Conservation (phyloP, 2,329 filamentous ascomycete genomes). For the Fusarium kyushuense region DNA sequence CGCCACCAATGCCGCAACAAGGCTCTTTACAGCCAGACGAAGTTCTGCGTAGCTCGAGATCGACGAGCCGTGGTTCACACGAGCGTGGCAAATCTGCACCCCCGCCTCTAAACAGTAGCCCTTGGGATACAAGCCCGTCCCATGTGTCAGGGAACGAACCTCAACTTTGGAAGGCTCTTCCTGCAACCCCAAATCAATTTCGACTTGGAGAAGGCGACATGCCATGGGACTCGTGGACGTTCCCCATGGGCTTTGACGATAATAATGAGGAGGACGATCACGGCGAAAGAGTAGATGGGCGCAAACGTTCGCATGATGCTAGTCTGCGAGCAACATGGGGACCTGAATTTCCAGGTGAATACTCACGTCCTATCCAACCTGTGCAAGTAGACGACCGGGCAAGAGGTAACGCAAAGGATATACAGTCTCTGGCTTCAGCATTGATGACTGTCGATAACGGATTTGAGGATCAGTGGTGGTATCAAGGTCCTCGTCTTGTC, state of each 20-base stretch:
- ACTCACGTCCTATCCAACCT: conserved; percentile 3
- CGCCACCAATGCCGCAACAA: conserved; percentile 4
- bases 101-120: conserved; percentile 60
- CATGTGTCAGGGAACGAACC: conserved; percentile 32
- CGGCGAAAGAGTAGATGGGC: conserved; percentile 2
- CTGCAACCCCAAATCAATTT: conserved; percentile 52
- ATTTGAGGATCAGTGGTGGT: conserved; percentile 70
- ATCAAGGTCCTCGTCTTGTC: conserved; percentile 57
- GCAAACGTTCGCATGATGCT: conserved; percentile 21
- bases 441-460: conserved; percentile 70
- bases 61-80: conserved; percentile 49
- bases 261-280: conserved; percentile 18
- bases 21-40: conserved; percentile 6
- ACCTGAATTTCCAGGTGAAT: conserved; percentile 29
- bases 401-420: conserved; percentile 51
- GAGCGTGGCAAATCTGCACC: conserved; percentile 64
- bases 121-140: conserved; percentile 58
- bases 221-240: conserved; percentile 58
- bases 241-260: conserved; percentile 43
- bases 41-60: conserved; percentile 36
- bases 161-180: conserved; percentile 59
- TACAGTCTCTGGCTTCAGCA: conserved; percentile 63
- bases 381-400: conserved; percentile 50
- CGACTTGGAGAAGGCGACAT: conserved; percentile 60
- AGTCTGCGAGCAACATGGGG: conserved; percentile 40